Evolutionary conservation across 169 alveolate species (phyloP), one percentile per base, ranked within the genome.

Genomic region (Theileria annulata): DNA sequence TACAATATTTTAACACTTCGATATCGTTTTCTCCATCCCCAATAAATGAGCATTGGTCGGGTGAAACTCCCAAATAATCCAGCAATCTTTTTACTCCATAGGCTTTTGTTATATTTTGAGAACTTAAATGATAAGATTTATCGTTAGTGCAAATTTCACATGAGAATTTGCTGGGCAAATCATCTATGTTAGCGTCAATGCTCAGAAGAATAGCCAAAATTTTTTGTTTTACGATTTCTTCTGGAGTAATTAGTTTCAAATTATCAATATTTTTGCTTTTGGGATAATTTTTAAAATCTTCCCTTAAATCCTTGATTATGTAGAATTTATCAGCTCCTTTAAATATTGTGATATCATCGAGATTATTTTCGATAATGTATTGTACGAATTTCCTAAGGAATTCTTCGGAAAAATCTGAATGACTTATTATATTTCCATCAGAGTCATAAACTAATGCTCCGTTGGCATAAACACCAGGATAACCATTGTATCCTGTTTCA

Each of bases 391-490:
- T 49, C 25, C 37, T 19, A n/a, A 72, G 21, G 21, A 72, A 35
- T 5, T 25, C 42, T 37, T 58, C 47, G 17, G 75, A 49, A 72
- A 72, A 72, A 42, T 25, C n/a, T 67, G 59, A 42, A 42, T 35
- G 58, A 25, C 62, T 42, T 19, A 83, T 68, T 48, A 84, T 54
- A 21, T 19, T 35, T 1, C 90, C 90, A 17, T 73, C 37, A 30
- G 23, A 47, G 23, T 72, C 87, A 71, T 77, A 84, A 0, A 84
- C 87, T 19, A 84, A 71, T 3, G 80, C 77, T 15, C 90, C 90
- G 49, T 84, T 78, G 79, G 67, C 63, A 51, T 84, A 84, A 12
- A 84, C 77, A n/a, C 90, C 90, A 19, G 90, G 90, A 67, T 35
- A 84, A 12, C 90, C 90, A 23, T 33, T 69, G 74, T 84, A 84